These are phyloP conservation scores for Ceratobasidium sp. DNA, from an alignment of 1,284 basidiomycete genomes.

Conservation along the genomic window DNA sequence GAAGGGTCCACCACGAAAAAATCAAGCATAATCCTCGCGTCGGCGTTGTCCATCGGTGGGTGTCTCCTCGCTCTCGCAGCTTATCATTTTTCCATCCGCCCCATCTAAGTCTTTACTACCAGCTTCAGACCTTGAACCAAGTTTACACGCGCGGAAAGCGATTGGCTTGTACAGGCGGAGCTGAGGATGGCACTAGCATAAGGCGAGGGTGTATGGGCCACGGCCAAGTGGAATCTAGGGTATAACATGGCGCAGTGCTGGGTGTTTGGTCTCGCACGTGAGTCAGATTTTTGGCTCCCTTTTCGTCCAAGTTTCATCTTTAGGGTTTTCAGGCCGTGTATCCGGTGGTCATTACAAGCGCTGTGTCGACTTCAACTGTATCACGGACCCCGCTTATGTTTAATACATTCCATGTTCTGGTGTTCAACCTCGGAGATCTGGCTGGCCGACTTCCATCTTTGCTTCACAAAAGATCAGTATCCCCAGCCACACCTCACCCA, in stretches of 20 bases:
- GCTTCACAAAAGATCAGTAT: background rate
- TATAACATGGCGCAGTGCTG: constrained; percentile 22
- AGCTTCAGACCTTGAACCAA: background rate
- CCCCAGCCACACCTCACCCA: background rate
- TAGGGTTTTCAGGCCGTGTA: constrained; percentile 5
- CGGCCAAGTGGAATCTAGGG: constrained; percentile 1
- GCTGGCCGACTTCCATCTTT: background rate
- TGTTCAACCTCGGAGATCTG: constrained; percentile 4
- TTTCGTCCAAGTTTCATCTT: background rate
- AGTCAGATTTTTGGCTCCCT: background rate
- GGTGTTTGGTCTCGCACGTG: background rate
- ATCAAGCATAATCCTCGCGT: background rate
- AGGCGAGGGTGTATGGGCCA: constrained; percentile 9
- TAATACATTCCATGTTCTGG: background rate
- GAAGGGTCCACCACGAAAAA: background rate
- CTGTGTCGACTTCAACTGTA: background rate
- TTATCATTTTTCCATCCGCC: background rate
- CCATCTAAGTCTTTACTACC: background rate
- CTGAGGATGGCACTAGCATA: constrained; percentile 13
- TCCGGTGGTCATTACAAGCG: constrained; percentile 1
- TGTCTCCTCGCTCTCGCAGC: background rate
- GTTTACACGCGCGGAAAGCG: background rate
- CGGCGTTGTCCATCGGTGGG: background rate
- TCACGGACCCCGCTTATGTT: background rate
- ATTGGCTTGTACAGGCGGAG: background rate